Evolutionary conservation across 768 basidiomycete species (phyloP).

Genomic region (Lentinula lateritia): DNA sequence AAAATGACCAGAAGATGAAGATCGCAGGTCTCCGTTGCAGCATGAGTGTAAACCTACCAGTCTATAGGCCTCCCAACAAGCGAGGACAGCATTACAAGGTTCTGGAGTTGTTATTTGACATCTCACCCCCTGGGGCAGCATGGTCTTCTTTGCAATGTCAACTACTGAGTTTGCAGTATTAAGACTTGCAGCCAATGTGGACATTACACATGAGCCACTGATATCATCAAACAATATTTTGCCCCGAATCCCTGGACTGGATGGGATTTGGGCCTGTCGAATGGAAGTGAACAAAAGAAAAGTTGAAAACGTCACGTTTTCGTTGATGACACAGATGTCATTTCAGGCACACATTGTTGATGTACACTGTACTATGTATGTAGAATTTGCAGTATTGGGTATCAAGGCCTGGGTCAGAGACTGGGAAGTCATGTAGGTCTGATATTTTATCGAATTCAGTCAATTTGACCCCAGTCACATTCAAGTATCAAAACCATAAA

Average conservation of each 20-base stretch:
- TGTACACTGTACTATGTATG: too few relatives aligned
- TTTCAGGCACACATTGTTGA: too few relatives aligned
- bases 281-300: neutral
- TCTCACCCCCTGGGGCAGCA: neutral
- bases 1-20: neutral
- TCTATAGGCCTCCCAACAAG: neutral
- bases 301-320: neutral
- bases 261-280: neutral
- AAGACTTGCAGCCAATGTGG: neutral
- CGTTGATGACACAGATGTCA: neutral
- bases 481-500: too few relatives aligned
- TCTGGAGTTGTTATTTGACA: neutral
- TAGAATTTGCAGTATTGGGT: too few relatives aligned
- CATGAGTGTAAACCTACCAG: neutral
- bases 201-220: neutral
- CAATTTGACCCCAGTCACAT: too few relatives aligned
- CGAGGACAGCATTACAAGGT: neutral
- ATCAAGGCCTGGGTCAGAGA: too few relatives aligned
- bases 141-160: conserved; percentile 2
- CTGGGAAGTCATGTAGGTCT: too few relatives aligned
- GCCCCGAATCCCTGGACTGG: neutral
- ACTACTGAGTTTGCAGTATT: neutral
- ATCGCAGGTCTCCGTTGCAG: neutral
- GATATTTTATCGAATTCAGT: too few relatives aligned
- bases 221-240: neutral